Base-by-base conservation (phyloP, 139 green algal species). In the Closterium sp. region DNA sequence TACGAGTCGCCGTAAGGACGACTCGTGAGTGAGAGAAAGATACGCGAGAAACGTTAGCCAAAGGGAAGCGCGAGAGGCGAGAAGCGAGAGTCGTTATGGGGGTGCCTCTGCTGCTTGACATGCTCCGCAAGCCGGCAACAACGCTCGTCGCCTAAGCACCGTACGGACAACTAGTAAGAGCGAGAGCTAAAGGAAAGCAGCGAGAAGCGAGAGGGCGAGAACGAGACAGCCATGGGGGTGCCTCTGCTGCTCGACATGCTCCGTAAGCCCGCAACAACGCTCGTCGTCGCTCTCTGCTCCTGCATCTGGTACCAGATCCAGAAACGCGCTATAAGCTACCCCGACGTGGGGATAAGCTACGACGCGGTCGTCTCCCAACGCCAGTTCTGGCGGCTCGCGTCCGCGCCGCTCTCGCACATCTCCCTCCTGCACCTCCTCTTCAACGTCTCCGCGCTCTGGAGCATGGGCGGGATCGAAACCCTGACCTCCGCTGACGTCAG, bases 371-470 rank as follows among this genome's bases (percentile, higher is more conserved):
- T 97, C 33, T 7, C 33, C 33, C 76, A 93, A 6, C 28, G 91
- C 10, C 90, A 97, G 91, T 91, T 94, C n/a, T 97, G 95, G 95
- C 91, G 96, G 1, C 23, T 93, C 4, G 33, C 94, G 8, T 92
- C 87, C 25, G 87, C 95, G 5, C 92, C 97, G 87, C 55, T 97
- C 25, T 94, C 85, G 34, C 96, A 97, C 92, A 66, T 97, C 1
- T 94, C 95, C 4, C 10, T 95, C 23, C 38, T 97, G 21, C 96
- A 97, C 94, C 87, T 97, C 55, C 33, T 96, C 19, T 95, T 97
- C 92, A 97, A 97, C 86, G 84, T 97, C 43, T 93, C 33, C 16
- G 89, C 95, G 30, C 93, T 97, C 25, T 97, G 96, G 96, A 93
- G 84, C 88, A 32, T 97, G 6, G 94, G 95, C 32, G 81, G 86